Evolutionary conservation across 2,329 filamentous ascomycete species (phyloP), one percentile per base, ranked within the genome.

Genomic region (Ophiostoma populinum): DNA sequence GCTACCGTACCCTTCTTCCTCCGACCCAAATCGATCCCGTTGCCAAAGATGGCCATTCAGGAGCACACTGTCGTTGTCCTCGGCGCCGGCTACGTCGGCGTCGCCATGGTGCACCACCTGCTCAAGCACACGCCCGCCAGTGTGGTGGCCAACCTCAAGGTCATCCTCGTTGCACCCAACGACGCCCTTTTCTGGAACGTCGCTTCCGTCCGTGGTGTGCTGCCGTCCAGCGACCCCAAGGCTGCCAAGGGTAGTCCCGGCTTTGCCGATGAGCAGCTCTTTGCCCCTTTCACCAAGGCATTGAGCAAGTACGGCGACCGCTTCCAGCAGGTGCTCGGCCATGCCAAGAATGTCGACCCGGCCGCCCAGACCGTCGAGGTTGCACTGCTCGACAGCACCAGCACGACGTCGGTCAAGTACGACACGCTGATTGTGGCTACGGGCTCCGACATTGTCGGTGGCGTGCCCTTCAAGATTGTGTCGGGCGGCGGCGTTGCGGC

Each of bases 371-470:
- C 48, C 1, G 59, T 71, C 17, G 49, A 47, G 2, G 53, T 70
- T 11, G 42, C 50, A 16, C 34, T 40, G 21, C 12, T 29, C 6
- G 31, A 10, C 27, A 52, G 50, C 29, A 54, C 48, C 5, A 54
- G 51, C 6, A n/a, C 50, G 53, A 6, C 19, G 20, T 49, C 50
- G 9, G 46, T 70, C 36, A 40, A 40, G 15, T 75, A 73, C 45
- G 58, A 70, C 42, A 59, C 58, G 16, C 53, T 73, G 10, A 46
- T 75, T 40, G 51, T 75, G 28, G 66, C 67, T 8, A 74, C 69
- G 3, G 70, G 70, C 7, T 51, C 62, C 3, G 52, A 53, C 19
- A 55, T 57, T 21, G 51, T 46, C 16, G 57, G 55, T 5, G 50
- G 47, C 40, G 54, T 63, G 50, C 65, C 67, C 1, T 71, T 62